Base-by-base conservation (phyloP, 805 yeast species). In the Wickerhamomyces chaumierensis region DNA sequence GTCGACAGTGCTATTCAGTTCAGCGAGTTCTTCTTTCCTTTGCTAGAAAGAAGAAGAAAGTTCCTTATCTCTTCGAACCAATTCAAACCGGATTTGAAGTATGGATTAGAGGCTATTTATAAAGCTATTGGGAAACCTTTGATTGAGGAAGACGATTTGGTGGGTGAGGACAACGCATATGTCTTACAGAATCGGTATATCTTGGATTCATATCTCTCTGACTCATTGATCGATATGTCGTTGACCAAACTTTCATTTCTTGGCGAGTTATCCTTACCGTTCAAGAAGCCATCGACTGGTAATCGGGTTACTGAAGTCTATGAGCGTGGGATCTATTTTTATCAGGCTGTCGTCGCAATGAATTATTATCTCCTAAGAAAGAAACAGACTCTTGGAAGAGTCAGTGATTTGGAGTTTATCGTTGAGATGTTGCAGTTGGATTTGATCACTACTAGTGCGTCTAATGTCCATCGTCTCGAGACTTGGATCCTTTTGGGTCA, bases 401-500 rank as follows among this genome's bases (percentile, higher is more conserved):
- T 81, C 0, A 83, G 86, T 4, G 96, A 87, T 51, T 56, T 90
- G 29, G 92, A 83, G 41, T 69, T 73, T 33, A 84, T 92, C 2
- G 72, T 84, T 15, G 68, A 69, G 36, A 71, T 78, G 56, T 66
- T 87, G 42, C 69, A 67, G 36, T 62, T 66, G 39, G 97, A 92
- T 54, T 57, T 92, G 15, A 49, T 77, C 1, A 78, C 78, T 48
- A 13, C 29, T 7, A 25, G 23, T 21, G 23, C 23, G 6, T 6
- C 6, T 6, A 76, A 81, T 4, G 69, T 81, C 2, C 61, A 70
- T 31, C 62, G 96, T 23, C 67, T 80, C 35, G 98, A 92, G 57
- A 75, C 84, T 8, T 92, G 99, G 99, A 63, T 76, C 32, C 66
- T 85, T 1, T 55, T 92, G 13, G 95, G 94, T 0, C 86, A 80